phyloP scores from a whole-genome alignment of 176 grass and related monocot genomes.

The Stipa capillata region DNA sequence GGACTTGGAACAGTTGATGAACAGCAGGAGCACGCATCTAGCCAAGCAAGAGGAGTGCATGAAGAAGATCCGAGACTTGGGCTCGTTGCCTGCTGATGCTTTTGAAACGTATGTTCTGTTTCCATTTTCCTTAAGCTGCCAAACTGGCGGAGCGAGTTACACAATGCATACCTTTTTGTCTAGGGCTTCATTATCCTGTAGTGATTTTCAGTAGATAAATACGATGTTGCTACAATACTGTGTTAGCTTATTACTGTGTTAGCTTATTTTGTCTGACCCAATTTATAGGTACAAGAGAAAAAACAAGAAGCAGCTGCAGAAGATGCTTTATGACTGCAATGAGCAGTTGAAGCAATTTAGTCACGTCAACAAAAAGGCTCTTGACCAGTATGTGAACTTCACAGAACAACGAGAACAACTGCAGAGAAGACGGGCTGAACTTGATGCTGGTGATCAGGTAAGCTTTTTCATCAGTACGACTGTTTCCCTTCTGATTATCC shows the following conservation, averaged over 20 bases:
- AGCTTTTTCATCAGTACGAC: neutral
- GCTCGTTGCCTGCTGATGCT: conserved; percentile 87
- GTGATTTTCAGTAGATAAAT: conserved; percentile 15
- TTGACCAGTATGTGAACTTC: conserved; percentile 99
- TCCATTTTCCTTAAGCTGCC: neutral
- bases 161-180: neutral
- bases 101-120: conserved; percentile 70
- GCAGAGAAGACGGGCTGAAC: conserved; percentile 73
- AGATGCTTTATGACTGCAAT: conserved; percentile 88
- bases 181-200: neutral
- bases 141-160: neutral
- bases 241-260: conserved; percentile 6
- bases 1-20: conserved; percentile 87
- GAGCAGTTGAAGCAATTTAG: conserved; percentile 93
- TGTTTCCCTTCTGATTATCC: conserved; percentile 10
- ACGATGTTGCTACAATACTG: neutral
- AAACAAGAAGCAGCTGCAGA: conserved; percentile 91
- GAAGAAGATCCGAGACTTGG: conserved; percentile 97
- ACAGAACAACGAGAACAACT: conserved; percentile 95
- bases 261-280: conserved; percentile 13
- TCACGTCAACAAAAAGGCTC: conserved; percentile 98
- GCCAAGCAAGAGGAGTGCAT: conserved; percentile 90
- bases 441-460: conserved; percentile 92
- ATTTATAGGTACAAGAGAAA: conserved; percentile 81
- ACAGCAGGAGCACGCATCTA: conserved; percentile 62